Base-by-base conservation (phyloP, 2,329 filamentous ascomycete species). In the Sporothrix inflata region DNA sequence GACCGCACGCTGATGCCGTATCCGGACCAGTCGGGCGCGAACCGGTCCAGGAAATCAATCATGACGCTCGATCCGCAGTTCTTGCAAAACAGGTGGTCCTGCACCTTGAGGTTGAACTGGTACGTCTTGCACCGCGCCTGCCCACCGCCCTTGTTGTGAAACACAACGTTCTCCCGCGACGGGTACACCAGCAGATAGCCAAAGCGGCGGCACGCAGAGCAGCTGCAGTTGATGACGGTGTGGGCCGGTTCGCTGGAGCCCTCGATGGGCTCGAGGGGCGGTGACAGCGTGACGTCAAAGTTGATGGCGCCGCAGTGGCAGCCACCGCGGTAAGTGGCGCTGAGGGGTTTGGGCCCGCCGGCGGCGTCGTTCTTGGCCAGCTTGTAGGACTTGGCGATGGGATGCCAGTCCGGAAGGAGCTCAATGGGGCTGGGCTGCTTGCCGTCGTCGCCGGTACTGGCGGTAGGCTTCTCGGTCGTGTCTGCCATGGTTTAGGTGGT, bases 261-360 rank as follows among this genome's bases (percentile, higher is more conserved):
- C 30, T 83, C 84, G 53, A 88, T 80, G n/a, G 84, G 78, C 4
- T 82, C 80, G 38, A 88, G 79, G 34, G 85, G 82, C 30, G 85
- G 85, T 40, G 83, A 84, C 60, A 88, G 80, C 24, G 81, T 83
- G 38, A 86, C 79, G 16, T 81, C 80, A 75, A 86, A 85, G 73
- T 82, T 79, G 73, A 88, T 81, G 70, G 82, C 82, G 60, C 85
- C 86, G 78, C 86, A 88, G 77, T 88, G 86, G 74, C 86, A 88
- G 71, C 83, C 83, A 12, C 81, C 85, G 61, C 83, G 78, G 77
- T 88, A 87, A 1, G 82, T 84, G 66, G 75, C 78, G 42, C 51
- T 70, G n/a, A 42, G 55, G n/a, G 12, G 60, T 21, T 19, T 16
- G 38, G 60, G 60, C 3, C n/a, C 19, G 19, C 30, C 2, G 19